A percentile compares a stretch with the other conserved stretches of the same genome.
phyloP scores from a whole-genome alignment of 163 green algal species.

The Scenedesmus sp. region DNA sequence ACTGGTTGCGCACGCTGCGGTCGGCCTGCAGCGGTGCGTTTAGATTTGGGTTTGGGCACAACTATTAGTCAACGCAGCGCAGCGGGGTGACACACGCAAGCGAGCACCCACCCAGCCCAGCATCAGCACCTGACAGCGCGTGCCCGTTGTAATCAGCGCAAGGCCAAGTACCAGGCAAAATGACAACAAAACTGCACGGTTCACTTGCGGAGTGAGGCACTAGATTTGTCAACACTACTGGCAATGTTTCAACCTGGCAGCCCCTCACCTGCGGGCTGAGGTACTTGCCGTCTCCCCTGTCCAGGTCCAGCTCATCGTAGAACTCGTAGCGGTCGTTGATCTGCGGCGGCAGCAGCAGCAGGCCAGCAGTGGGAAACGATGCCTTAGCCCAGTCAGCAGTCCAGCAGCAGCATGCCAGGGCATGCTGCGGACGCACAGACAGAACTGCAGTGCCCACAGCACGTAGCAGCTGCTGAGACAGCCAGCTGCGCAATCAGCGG shows the following conservation, averaged over 20 bases:
- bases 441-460: neutral
- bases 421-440: neutral
- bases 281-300: conserved; percentile 83
- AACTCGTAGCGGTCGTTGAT: conserved; percentile 99
- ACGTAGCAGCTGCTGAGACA: neutral
- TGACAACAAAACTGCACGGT: too few species aligned
- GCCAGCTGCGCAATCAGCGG: neutral
- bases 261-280: conserved; percentile 62
- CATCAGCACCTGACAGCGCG: too few species aligned
- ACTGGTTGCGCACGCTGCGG: conserved; percentile 83
- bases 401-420: neutral
- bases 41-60: neutral
- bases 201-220: too few species aligned
- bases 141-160: too few species aligned
- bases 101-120: too few species aligned
- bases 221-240: too few species aligned
- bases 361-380: neutral
- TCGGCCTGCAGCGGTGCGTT: conserved; percentile 8
- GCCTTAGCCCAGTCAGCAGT: too few species aligned
- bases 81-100: too few species aligned
- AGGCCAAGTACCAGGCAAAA: too few species aligned
- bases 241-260: too few species aligned
- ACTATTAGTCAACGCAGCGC: neutral
- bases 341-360: conserved; percentile 62
- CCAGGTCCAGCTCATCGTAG: conserved; percentile 93